Percentiles rank a stretch among this genome's conserved stretches.
phyloP scores from a whole-genome alignment of 805 yeast genomes.

The Saturnispora zaruensis region DNA sequence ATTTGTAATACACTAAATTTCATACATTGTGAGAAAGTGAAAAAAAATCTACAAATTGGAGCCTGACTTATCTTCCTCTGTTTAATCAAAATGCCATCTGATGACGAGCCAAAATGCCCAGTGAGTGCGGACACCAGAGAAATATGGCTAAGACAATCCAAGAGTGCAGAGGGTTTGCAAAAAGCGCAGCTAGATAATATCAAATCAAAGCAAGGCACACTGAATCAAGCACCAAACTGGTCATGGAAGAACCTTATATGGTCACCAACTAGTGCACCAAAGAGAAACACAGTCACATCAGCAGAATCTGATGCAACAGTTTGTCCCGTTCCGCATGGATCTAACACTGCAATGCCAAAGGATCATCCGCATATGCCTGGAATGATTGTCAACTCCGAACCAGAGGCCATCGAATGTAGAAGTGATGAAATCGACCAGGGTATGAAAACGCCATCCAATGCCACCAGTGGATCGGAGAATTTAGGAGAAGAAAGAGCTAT shows the following conservation, averaged over 20 bases:
- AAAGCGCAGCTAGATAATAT: not conserved
- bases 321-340: conserved; percentile 11
- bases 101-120: conserved; percentile 43
- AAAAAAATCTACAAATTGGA: not conserved
- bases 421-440: conserved; percentile 34
- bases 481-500: conserved; percentile 70
- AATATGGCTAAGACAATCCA: conserved; percentile 42
- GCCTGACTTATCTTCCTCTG: not conserved
- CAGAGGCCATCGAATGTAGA: conserved; percentile 40
- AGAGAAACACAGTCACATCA: not conserved
- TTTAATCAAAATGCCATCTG: conserved; percentile 7
- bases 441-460: conserved; percentile 21
- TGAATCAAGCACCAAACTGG: conserved; percentile 5
- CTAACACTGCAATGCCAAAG: conserved; percentile 14
- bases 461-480: conserved; percentile 25
- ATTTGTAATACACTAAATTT: not conserved
- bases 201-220: not conserved
- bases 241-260: conserved; percentile 17
- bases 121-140: conserved; percentile 57
- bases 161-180: conserved; percentile 15
- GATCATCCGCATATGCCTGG: conserved; percentile 19
- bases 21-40: not conserved
- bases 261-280: conserved; percentile 11
- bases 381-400: conserved; percentile 9
- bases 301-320: not conserved